These are phyloP conservation scores for Mortierella sp. DNA, from an alignment of 371 early-diverging fungal species.

Conservation along the genomic window DNA sequence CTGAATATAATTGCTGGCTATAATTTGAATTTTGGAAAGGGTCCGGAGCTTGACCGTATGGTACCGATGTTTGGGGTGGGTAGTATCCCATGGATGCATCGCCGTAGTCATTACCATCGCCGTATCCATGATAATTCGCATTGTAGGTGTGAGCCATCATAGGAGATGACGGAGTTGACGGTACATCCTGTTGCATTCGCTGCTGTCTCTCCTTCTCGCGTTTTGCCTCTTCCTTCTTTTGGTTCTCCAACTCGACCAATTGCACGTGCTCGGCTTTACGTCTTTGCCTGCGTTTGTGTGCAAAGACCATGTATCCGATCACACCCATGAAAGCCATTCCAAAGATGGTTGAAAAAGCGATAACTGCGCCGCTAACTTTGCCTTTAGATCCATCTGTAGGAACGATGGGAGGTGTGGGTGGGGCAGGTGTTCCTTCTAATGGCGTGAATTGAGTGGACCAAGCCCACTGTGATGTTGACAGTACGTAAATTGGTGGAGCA, in stretches of 20 bases:
- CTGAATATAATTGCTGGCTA: conserved; percentile 6
- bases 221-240: conserved; percentile 24
- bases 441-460: conserved; percentile 40
- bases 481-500: conserved; percentile 34
- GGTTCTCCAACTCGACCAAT: conserved; percentile 33
- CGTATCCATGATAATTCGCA: not conserved
- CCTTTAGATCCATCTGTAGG: conserved; percentile 25
- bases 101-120: not conserved
- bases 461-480: conserved; percentile 25
- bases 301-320: conserved; percentile 28
- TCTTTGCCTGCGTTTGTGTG: conserved; percentile 24
- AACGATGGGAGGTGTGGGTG: conserved; percentile 31
- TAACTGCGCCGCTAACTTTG: conserved; percentile 28
- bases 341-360: conserved; percentile 42
- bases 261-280: conserved; percentile 30
- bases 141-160: conserved; percentile 15
- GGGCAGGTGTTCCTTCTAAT: conserved; percentile 26
- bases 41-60: not conserved
- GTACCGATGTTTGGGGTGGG: not conserved
- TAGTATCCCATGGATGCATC: conserved; percentile 1
- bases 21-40: conserved; percentile 34
- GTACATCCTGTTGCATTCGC: conserved; percentile 6
- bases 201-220: conserved; percentile 23
- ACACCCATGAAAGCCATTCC: conserved; percentile 30
- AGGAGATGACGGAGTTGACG: conserved; percentile 18